These are phyloP conservation scores for Ilyonectria destructans DNA, from an alignment of 2,329 filamentous ascomycete species.

Conservation along the genomic window DNA sequence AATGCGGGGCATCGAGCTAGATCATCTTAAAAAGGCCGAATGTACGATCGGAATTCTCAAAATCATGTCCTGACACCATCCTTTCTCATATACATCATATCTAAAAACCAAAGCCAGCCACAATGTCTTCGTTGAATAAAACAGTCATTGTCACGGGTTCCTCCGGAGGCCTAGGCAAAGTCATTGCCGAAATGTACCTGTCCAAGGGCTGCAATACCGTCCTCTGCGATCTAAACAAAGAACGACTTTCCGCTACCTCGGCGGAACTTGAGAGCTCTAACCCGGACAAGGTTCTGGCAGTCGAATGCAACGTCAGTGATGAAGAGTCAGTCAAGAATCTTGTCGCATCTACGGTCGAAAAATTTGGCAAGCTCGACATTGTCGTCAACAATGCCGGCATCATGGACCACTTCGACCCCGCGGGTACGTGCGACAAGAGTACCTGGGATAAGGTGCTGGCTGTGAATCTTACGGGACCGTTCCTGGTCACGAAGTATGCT, in stretches of 20 bases:
- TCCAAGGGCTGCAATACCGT: constrained; percentile 52
- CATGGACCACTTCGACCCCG: constrained; percentile 71
- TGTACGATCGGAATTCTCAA: no score
- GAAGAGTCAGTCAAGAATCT: constrained; percentile 48
- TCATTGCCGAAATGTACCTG: constrained; percentile 51
- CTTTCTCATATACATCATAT: no score
- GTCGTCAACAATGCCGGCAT: constrained; percentile 73
- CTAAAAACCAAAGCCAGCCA: no score
- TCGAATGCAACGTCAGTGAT: constrained; percentile 38
- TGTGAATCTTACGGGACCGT: constrained; percentile 72
- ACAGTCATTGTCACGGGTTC: constrained; percentile 54
- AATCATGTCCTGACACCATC: no score
- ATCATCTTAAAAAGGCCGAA: no score
- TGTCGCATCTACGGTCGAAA: constrained; percentile 34
- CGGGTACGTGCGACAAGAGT: constrained; percentile 61
- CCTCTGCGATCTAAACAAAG: constrained; percentile 52
- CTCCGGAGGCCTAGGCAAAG: constrained; percentile 52
- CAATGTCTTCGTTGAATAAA: constrained; percentile 28
- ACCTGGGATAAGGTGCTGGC: constrained; percentile 70
- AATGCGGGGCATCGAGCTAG: no score
- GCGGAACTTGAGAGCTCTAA: constrained; percentile 9
- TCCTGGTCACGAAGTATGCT: constrained; percentile 66
- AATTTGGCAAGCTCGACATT: constrained; percentile 62
- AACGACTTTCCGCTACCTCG: constrained; percentile 32
- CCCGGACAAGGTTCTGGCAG: constrained; percentile 21